Percentiles rank a stretch among this genome's conserved stretches.
Evolutionary conservation across 164 flowering plant genomes (phyloP).

Genomic region (Platanus orientalis): DNA sequence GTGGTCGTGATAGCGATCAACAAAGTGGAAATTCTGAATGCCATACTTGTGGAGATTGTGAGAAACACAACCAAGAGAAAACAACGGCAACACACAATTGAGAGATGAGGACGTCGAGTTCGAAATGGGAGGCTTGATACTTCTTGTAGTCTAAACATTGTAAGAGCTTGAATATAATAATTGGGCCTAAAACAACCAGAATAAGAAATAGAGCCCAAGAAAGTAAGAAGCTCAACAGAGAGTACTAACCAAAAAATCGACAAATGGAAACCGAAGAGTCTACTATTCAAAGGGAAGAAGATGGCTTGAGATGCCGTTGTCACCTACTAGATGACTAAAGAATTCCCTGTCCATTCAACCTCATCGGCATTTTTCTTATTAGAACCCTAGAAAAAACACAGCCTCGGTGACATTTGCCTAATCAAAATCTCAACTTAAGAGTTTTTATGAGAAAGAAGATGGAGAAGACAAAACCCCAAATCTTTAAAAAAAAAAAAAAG

Average conservation of each 20-base stretch:
- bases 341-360: too few relatives aligned
- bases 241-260: too few relatives aligned
- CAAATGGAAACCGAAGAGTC: slow-evolving; percentile 68
- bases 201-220: slow-evolving; percentile 57
- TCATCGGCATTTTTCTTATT: too few relatives aligned
- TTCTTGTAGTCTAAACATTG: slow-evolving; percentile 41
- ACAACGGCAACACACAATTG: slow-evolving; percentile 64
- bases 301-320: too few relatives aligned
- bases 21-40: slow-evolving; percentile 69
- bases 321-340: too few relatives aligned
- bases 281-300: too few relatives aligned
- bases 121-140: slow-evolving; percentile 56
- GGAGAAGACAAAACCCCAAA: too few relatives aligned
- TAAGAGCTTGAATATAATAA: slow-evolving; percentile 35
- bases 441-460: too few relatives aligned
- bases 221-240: slow-evolving; percentile 22
- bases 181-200: slow-evolving; percentile 51
- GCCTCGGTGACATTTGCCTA: too few relatives aligned
- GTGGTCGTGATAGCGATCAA: slow-evolving; percentile 58
- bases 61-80: slow-evolving; percentile 64
- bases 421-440: too few relatives aligned
- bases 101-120: slow-evolving; percentile 57
- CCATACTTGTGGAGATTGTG: slow-evolving; percentile 72
- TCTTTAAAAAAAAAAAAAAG: too few relatives aligned
- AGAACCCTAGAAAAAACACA: too few relatives aligned